phyloP scores from a whole-genome alignment of 768 basidiomycete species.

The Hygrophorus russula region DNA sequence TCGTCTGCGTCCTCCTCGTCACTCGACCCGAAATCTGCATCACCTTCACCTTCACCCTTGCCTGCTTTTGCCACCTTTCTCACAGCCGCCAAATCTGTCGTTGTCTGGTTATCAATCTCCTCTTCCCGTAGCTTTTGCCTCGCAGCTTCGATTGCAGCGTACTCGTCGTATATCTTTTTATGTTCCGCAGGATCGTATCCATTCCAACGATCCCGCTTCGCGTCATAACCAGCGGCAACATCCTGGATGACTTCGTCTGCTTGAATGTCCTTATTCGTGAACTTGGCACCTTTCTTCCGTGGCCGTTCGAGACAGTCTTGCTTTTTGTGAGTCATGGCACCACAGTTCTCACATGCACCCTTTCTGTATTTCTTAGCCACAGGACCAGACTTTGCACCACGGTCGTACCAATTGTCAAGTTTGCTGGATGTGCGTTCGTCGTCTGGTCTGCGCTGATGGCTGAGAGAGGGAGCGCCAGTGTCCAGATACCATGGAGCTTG shows the following conservation, averaged over 20 bases:
- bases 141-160: conserved; percentile 84
- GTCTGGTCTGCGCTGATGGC: conserved; percentile 82
- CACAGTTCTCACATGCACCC: conserved; percentile 98
- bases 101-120: conserved; percentile 95
- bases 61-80: conserved; percentile 93
- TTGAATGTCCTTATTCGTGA: conserved; percentile 79
- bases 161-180: conserved; percentile 83
- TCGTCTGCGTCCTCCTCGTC: conserved; percentile 95
- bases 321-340: conserved; percentile 87
- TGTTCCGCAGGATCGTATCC: conserved; percentile 91
- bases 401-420: conserved; percentile 87
- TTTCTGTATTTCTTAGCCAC: conserved; percentile 96
- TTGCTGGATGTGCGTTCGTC: conserved; percentile 48
- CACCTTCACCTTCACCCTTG: conserved; percentile 56
- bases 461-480: conserved; percentile 85
- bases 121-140: conserved; percentile 88
- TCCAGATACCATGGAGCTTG: conserved; percentile 99
- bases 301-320: conserved; percentile 94
- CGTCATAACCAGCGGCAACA: conserved; percentile 69
- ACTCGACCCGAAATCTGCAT: conserved; percentile 92
- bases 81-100: conserved; percentile 82
- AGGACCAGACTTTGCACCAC: conserved; percentile 74
- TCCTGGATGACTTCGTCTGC: conserved; percentile 88
- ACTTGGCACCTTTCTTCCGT: conserved; percentile 92
- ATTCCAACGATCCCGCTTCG: conserved; percentile 97